A percentile compares a stretch with the other conserved stretches of the same genome.
These are phyloP conservation scores for Corymbia maculata DNA, from an alignment of 345 rosid species.

Conservation along the genomic window DNA sequence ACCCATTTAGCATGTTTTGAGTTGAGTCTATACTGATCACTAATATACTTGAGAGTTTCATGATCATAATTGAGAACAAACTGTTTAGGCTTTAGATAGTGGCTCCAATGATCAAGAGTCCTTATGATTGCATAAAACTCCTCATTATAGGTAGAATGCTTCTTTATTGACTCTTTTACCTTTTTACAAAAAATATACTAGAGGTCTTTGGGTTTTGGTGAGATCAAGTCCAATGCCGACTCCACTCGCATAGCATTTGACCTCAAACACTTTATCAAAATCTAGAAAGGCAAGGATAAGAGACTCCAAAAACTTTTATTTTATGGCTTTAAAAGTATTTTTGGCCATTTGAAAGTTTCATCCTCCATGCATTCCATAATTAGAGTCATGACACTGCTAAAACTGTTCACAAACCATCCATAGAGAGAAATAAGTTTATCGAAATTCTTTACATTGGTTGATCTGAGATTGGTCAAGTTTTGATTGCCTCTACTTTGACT, in stretches of 20 bases:
- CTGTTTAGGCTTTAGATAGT: not conserved
- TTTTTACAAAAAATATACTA: not conserved
- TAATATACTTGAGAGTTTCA: not conserved
- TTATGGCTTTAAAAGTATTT: not conserved
- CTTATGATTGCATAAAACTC: not conserved
- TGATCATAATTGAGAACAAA: not conserved
- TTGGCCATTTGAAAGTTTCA: not conserved
- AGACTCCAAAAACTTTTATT: not conserved
- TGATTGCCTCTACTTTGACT: not conserved
- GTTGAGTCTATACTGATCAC: not conserved
- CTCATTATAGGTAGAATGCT: not conserved
- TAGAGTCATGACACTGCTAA: not conserved
- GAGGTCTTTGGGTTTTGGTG: not conserved
- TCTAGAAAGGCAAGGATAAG: not conserved
- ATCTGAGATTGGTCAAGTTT: not conserved
- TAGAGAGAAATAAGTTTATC: not conserved
- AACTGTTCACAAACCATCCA: not conserved
- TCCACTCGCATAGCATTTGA: not conserved
- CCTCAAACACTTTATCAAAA: not conserved
- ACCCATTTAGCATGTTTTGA: not conserved
- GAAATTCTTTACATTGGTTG: not conserved
- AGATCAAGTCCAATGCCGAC: not conserved
- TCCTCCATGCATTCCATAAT: not conserved
- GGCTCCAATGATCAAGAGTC: not conserved
- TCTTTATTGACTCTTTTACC: not conserved